These are phyloP conservation scores for Phaeosphaeriaceae sp. DNA, from an alignment of 2,329 filamentous ascomycete species.

Conservation along the genomic window DNA sequence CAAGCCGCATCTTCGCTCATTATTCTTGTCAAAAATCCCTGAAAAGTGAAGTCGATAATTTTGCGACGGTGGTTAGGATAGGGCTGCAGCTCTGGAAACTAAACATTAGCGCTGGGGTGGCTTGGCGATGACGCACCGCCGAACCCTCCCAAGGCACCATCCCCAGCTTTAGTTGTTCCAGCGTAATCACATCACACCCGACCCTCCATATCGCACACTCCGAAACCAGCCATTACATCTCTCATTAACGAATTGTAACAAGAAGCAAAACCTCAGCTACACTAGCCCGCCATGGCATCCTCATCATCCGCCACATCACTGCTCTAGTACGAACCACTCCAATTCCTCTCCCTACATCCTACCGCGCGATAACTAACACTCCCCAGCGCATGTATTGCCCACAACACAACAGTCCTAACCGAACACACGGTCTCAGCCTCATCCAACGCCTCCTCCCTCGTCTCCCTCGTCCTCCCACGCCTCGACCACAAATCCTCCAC, in stretches of 20 bases:
- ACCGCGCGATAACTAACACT: constrained; percentile 15
- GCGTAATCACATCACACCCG: constrained; percentile 9
- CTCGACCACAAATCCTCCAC: constrained; percentile 80
- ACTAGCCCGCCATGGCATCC: constrained; percentile 42
- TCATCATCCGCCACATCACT: constrained; percentile 48
- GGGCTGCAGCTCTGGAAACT: too few relatives aligned
- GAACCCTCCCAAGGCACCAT: constrained; percentile 22
- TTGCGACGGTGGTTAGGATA: too few relatives aligned
- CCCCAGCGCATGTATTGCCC: constrained; percentile 85
- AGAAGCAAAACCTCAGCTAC: constrained; percentile 4
- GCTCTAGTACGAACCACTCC: constrained; percentile 42
- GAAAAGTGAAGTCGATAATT: neutral
- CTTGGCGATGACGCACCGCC: constrained; percentile 33
- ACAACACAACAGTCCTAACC: constrained; percentile 89
- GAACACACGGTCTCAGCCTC: constrained; percentile 90
- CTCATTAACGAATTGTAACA: constrained; percentile 11
- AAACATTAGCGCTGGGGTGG: neutral
- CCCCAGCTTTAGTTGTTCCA: constrained; percentile 30
- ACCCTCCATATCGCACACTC: constrained; percentile 1
- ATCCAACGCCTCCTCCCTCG: constrained; percentile 82
- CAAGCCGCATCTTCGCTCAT: too few relatives aligned
- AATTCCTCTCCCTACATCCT: neutral
- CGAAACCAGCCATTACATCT: constrained; percentile 7
- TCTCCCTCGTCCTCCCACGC: constrained; percentile 93
- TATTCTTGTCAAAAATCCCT: too few relatives aligned